These are phyloP conservation scores for Tylopilus rubrobrunneus DNA, from an alignment of 768 basidiomycete genomes.

Conservation along the genomic window DNA sequence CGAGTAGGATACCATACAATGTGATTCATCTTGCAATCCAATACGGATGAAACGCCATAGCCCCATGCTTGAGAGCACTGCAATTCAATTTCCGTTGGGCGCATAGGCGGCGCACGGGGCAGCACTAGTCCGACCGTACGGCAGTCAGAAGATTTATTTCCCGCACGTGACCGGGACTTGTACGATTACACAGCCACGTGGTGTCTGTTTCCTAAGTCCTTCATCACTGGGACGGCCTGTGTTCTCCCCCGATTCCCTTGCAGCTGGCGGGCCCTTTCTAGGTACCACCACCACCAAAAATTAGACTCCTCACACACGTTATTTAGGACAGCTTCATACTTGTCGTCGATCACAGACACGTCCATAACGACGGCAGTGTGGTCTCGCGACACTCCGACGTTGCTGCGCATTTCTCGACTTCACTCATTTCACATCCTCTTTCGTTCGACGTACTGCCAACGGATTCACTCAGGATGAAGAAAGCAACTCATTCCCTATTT, in stretches of 20 bases:
- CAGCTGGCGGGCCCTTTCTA: neutral
- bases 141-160: neutral
- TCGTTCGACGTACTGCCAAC: constrained; percentile 2
- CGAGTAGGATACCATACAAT: neutral
- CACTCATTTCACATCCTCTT: constrained; percentile 17
- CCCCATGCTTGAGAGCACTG: neutral
- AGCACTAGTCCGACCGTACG: neutral
- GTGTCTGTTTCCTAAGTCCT: constrained; percentile 18
- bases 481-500: constrained; percentile 21
- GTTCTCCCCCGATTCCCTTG: constrained; percentile 4
- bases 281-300: neutral
- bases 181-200: constrained; percentile 19
- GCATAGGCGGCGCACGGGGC: no score
- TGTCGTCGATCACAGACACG: constrained; percentile 1
- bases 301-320: neutral
- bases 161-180: constrained; percentile 19
- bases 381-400: constrained; percentile 12
- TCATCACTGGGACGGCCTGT: neutral
- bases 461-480: constrained; percentile 22
- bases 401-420: constrained; percentile 25
- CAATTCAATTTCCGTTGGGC: neutral
- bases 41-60: neutral
- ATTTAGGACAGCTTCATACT: neutral
- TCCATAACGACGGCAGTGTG: constrained; percentile 8
- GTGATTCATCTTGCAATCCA: neutral